These are phyloP conservation scores for Lachnellula occidentalis DNA, from an alignment of 2,329 filamentous ascomycete genomes.

Conservation along the genomic window DNA sequence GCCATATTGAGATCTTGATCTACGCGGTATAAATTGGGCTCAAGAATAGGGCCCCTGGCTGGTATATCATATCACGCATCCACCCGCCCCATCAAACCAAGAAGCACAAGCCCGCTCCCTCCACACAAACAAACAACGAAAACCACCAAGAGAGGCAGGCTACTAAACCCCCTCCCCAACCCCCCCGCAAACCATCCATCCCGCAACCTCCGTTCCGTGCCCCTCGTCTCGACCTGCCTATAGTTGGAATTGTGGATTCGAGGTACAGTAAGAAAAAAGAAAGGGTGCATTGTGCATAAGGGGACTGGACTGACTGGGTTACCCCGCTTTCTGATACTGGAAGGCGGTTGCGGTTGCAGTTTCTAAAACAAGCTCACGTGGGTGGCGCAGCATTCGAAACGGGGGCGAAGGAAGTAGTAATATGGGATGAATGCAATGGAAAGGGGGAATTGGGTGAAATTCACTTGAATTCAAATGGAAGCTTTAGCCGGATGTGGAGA, in stretches of 20 bases:
- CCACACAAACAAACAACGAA: not conserved
- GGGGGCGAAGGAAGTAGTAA: not conserved
- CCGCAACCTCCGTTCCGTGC: conserved; percentile 32
- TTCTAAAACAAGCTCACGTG: not conserved
- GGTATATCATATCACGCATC: no score
- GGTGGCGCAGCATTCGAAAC: not conserved
- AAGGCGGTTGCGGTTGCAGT: not conserved
- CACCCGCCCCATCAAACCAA: not conserved
- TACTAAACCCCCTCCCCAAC: conserved; percentile 25
- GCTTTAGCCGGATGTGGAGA: not conserved
- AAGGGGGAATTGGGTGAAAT: not conserved
- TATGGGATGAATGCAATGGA: not conserved
- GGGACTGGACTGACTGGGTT: not conserved
- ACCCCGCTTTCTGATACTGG: not conserved
- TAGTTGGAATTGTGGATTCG: not conserved
- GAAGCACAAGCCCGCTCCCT: not conserved
- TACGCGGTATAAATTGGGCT: no score
- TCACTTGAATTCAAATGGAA: not conserved
- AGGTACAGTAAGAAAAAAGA: no score
- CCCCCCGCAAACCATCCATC: conserved; percentile 21
- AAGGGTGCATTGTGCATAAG: no score
- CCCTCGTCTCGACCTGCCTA: conserved; percentile 30
- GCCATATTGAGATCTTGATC: not conserved
- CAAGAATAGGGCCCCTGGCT: no score
- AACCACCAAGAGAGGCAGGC: not conserved